phyloP scores from a whole-genome alignment of 208 protist genomes.

The Crithidia brevicula region DNA sequence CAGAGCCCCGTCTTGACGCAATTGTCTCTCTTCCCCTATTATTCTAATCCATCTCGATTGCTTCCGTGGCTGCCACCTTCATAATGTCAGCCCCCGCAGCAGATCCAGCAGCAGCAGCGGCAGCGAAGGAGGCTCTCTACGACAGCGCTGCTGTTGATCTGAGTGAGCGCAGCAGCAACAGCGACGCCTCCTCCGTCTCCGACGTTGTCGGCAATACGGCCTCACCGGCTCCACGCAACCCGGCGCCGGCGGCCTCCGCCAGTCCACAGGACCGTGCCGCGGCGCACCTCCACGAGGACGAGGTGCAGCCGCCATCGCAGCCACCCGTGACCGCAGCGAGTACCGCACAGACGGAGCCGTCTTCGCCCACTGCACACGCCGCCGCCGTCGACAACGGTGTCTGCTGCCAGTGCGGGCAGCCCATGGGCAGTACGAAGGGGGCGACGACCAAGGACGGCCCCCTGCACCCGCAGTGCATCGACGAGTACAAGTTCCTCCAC shows the following conservation, averaged over 20 bases:
- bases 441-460: conserved; percentile 36
- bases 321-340: conserved; percentile 8
- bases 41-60: no score
- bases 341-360: conserved; percentile 1
- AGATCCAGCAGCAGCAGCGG: not conserved
- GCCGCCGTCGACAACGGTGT: not conserved
- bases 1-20: no score
- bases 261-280: not conserved
- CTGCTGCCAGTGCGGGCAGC: conserved; percentile 47
- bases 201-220: conserved; percentile 5
- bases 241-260: conserved; percentile 1
- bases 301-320: not conserved
- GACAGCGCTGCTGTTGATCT: not conserved
- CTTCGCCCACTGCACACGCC: not conserved
- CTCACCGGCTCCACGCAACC: not conserved
- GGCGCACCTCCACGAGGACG: conserved; percentile 19
- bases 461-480: conserved; percentile 43
- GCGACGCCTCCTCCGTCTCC: conserved; percentile 5
- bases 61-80: no score
- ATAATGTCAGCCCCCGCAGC: conserved; percentile 1
- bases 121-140: not conserved
- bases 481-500: conserved; percentile 45
- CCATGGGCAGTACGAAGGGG: conserved; percentile 30
- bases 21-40: no score
- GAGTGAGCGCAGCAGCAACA: not conserved